Base-by-base conservation (phyloP, 257 asterid species). In the Orobanche coerulescens region DNA sequence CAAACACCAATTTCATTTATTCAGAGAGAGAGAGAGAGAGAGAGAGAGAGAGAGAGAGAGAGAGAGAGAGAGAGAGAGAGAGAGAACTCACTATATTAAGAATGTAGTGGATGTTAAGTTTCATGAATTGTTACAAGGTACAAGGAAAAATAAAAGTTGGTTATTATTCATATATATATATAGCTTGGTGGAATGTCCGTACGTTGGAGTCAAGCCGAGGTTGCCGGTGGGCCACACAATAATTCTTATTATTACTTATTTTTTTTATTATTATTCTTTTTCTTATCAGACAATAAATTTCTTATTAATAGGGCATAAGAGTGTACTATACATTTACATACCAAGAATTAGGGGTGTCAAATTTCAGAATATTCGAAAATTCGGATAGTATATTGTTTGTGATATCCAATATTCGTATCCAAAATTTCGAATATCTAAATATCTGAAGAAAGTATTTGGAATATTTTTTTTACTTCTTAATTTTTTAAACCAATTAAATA, bases 161-260 rank as follows among this genome's bases (percentile, higher is more conserved):
- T 71, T 76, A 44, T 40, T 4, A 16, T 44, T 14, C 4, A 74
- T 70, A 76, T 4, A 16, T 44, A 7, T 6, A 74, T 70, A 76
- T 74, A 72, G 63, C 51, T 40, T 24, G 25, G 28, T 56, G 49
- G 53, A 66, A 42, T 58, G 63, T 65, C 76, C 75, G 79, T 70
- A 75, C 74, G 55, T 51, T 18, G 68, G 40, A 79, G 87, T 83
- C 87, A 83, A 82, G 28, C 79, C 95, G 74, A 81, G 58, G 72
- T 64, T 85, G 57, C 39, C 65, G 95, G 53, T 10, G 30, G 73
- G 48, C 85, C 95, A 71, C 54, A 47, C 28, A 37, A n/a, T 7
- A 37, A 0, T 37, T 37, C 8, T 5, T 37, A 46, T 16, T 44
- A 44, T 44, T 44, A 14, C n/a, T 44, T 44, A 44, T 43, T 43